Percentiles rank a stretch among this genome's conserved stretches.
Conservation (phyloP, 352 stramenopile genomes). For the Pythium guiyangense region DNA sequence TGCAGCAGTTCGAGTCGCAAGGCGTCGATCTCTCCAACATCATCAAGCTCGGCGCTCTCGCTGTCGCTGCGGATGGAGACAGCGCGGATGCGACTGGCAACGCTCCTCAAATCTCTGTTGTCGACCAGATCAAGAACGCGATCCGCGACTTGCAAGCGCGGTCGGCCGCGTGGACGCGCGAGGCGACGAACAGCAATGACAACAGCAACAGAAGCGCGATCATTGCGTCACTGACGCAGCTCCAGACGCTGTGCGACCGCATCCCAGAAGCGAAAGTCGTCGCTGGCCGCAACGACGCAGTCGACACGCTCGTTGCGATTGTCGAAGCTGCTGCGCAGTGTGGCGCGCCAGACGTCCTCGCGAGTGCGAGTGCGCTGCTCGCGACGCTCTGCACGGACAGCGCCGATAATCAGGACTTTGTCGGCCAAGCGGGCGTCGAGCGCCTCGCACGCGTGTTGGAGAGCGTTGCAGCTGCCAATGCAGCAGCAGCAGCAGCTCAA, state of each 20-base stretch:
- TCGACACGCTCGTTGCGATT: conserved; percentile 38
- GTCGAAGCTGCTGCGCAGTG: conserved; percentile 16
- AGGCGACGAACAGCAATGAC: conserved; percentile 1
- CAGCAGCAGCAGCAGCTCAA: not conserved
- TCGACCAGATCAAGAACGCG: conserved; percentile 28
- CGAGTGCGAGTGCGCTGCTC: conserved; percentile 21
- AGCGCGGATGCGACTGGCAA: not conserved
- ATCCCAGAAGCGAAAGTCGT: conserved; percentile 55
- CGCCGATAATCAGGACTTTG: conserved; percentile 61
- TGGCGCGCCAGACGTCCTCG: conserved; percentile 7
- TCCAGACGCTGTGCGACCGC: conserved; percentile 35
- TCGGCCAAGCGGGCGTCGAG: conserved; percentile 36
- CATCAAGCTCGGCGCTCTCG: conserved; percentile 38
- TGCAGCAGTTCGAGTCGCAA: conserved; percentile 85
- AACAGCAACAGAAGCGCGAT: conserved; percentile 3
- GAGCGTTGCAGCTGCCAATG: not conserved
- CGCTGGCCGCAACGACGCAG: conserved; percentile 48
- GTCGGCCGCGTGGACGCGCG: no score
- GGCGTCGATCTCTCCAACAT: conserved; percentile 85
- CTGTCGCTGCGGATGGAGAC: not conserved
- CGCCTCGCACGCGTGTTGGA: conserved; percentile 19
- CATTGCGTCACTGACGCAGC: conserved; percentile 12
- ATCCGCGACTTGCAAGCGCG: conserved; percentile 16
- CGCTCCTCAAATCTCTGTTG: conserved; percentile 8
- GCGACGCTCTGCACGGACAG: conserved; percentile 36